Conservation (phyloP, 73 alveolate genomes). For the Paramecium sonneborni region DNA sequence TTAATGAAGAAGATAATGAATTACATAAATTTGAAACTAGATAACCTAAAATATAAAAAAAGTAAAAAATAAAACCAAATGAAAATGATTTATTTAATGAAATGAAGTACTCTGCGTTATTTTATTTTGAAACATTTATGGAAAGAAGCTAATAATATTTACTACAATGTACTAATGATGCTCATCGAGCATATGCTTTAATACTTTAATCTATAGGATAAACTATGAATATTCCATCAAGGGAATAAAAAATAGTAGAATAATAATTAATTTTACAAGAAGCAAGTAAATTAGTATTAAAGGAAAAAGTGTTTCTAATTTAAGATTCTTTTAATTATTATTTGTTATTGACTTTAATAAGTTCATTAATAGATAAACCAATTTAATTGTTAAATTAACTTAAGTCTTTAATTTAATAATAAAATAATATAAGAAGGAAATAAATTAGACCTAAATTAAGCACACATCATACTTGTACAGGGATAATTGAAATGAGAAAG, state of each 20-base stretch:
- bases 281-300: neutral
- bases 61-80: neutral
- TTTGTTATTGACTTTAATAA: neutral
- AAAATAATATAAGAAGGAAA: neutral
- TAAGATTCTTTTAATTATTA: neutral
- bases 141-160: neutral
- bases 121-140: neutral
- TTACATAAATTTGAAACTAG: neutral
- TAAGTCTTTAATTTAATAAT: neutral
- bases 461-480: neutral
- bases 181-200: neutral
- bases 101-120: neutral
- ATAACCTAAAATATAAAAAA: neutral
- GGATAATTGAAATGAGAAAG: conserved; percentile 6
- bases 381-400: neutral
- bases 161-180: neutral
- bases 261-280: neutral
- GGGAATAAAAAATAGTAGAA: neutral
- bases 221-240: neutral
- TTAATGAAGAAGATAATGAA: neutral
- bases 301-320: neutral
- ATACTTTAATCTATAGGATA: neutral
- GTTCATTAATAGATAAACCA: neutral
- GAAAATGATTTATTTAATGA: neutral
- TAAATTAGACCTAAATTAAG: neutral